phyloP scores from a whole-genome alignment of 2,329 filamentous ascomycete genomes.

The Westerdykella ornata region DNA sequence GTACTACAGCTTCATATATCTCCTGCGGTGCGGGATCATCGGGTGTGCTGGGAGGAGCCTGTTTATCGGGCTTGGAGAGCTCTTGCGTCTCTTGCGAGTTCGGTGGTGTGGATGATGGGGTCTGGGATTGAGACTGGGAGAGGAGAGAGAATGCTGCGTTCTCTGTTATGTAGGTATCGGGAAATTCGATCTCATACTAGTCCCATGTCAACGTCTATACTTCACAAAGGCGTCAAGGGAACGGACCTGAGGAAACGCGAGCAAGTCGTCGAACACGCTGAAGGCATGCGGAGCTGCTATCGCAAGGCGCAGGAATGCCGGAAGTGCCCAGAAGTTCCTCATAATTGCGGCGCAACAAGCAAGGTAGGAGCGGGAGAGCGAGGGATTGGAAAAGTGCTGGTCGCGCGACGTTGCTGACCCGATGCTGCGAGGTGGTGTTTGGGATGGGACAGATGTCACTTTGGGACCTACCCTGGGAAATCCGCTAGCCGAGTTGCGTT shows the following conservation, averaged over 20 bases:
- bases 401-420: conserved; percentile 1
- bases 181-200: conserved; percentile 75
- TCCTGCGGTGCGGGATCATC: conserved; percentile 25
- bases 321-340: conserved; percentile 45
- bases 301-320: conserved; percentile 43
- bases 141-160: conserved; percentile 60
- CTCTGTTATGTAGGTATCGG: conserved; percentile 64
- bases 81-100: conserved; percentile 33
- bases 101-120: conserved; percentile 21
- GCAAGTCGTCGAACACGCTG: conserved; percentile 80
- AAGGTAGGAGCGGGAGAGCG: background rate
- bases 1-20: conserved; percentile 66
- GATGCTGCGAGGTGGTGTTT: conserved; percentile 2
- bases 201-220: conserved; percentile 9
- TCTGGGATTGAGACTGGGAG: conserved; percentile 18
- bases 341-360: conserved; percentile 17
- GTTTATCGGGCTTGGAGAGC: conserved; percentile 27
- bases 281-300: conserved; percentile 57
- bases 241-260: conserved; percentile 77
- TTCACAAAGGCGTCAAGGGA: conserved; percentile 3
- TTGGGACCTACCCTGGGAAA: conserved; percentile 3
- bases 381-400: no score
- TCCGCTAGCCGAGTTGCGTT: background rate
- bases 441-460: conserved; percentile 12
- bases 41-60: conserved; percentile 9